Evolutionary conservation across 2,329 filamentous ascomycete species (phyloP).

Genomic region (Alternaria brassicae): DNA sequence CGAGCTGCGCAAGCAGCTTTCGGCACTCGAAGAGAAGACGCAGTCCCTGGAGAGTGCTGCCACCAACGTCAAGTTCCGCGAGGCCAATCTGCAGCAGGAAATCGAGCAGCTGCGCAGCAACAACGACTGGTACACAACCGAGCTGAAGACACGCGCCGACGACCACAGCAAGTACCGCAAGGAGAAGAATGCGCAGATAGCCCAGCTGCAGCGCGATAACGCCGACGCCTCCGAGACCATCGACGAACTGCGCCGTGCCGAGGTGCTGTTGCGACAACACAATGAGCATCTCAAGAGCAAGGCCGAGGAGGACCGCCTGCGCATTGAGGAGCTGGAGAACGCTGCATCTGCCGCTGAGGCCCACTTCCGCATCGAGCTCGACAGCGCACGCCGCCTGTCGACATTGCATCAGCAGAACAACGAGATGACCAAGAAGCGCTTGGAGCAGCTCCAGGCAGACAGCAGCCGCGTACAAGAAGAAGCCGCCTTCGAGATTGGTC

Average conservation of each 20-base stretch:
- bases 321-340: constrained; percentile 85
- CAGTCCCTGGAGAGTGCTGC: constrained; percentile 82
- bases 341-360: constrained; percentile 82
- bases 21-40: constrained; percentile 79
- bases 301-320: constrained; percentile 81
- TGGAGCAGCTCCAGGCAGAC: constrained; percentile 71
- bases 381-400: constrained; percentile 79
- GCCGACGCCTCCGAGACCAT: constrained; percentile 82
- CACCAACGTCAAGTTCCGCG: constrained; percentile 84
- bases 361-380: constrained; percentile 84
- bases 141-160: constrained; percentile 86
- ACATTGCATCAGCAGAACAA: constrained; percentile 81
- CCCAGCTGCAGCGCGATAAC: constrained; percentile 85
- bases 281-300: constrained; percentile 85
- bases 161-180: constrained; percentile 92
- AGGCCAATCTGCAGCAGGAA: constrained; percentile 89
- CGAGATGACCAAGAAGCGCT: constrained; percentile 72
- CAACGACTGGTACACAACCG: constrained; percentile 90
- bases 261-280: constrained; percentile 79
- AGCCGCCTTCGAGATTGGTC: constrained; percentile 64
- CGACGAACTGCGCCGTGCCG: constrained; percentile 78
- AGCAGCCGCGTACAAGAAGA: constrained; percentile 71
- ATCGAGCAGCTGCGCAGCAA: constrained; percentile 86
- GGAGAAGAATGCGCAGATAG: constrained; percentile 89
- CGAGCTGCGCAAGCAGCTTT: constrained; percentile 82